Base-by-base conservation (phyloP, 73 alveolate species). In the Tetrahymena borealis region DNA sequence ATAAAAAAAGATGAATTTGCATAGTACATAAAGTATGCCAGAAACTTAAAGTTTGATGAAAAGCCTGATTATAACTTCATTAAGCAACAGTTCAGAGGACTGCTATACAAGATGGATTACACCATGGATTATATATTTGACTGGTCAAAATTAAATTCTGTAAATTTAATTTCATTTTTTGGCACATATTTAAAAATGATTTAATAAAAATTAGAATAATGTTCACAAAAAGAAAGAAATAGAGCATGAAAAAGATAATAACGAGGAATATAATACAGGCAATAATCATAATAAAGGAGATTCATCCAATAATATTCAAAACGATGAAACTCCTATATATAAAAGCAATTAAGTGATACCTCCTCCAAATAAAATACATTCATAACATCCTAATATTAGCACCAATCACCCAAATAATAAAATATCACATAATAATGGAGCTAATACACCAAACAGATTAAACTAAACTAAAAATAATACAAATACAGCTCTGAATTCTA, bases 61-160 rank as follows among this genome's bases (percentile, higher is more conserved):
- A 93, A 92, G 40, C 99, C 98, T 37, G 99, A 96, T 91, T 97
- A 97, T 78, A 60, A 91, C 37, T 94, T 91, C 79, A 40, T 97
- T 33, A 91, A 97, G 31, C 40, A 95, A 78, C 91, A 94, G n/a
- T 94, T 97, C 77, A 96, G 91, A 93, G 97, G 91, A 3, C 90
- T 91, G 13, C 36, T 92, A 16, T 32, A 39, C 31, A 39, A 33
- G 18, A 32, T 90, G 38, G 78, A 90, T 4, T 94, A 35, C 32
- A 39, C 15, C 33, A 33, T 20, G 11, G 94, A 91, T 92, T 24
- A 39, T 38, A 91, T 79, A n/a, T 94, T 39, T 38, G 96, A 91
- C 20, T 92, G 93, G 36, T 92, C 91, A 38, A 32, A 39, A n/a
- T 32, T 60, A 79, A 91, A 37, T 79, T 79, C 41, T 24, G 91